Conservation (phyloP, 495 filamentous ascomycete species). For the Neurospora sp. region DNA sequence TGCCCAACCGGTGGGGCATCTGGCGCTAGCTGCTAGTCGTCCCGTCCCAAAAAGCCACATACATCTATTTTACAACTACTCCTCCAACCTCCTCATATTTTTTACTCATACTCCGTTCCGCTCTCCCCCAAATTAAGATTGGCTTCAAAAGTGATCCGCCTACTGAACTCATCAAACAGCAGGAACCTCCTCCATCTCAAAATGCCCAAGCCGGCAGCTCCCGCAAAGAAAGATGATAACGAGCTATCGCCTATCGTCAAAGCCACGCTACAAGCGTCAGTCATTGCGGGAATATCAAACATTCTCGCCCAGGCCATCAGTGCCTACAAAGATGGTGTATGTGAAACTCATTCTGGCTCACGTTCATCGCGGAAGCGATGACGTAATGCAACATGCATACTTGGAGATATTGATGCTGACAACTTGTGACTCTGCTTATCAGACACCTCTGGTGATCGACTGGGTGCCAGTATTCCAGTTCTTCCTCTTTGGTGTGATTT, state of each 20-base stretch:
- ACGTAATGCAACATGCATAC: background rate
- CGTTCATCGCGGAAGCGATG: background rate
- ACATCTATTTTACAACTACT: background rate
- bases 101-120: background rate
- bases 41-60: background rate
- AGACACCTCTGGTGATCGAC: conserved; percentile 50
- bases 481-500: conserved; percentile 61
- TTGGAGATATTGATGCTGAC: conserved; percentile 19
- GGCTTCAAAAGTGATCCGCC: background rate
- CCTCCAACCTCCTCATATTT: background rate
- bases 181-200: background rate
- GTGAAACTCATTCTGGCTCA: conserved; percentile 3
- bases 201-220: background rate
- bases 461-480: conserved; percentile 64
- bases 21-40: background rate
- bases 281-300: conserved; percentile 69
- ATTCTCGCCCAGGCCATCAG: conserved; percentile 71
- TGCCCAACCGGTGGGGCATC: background rate
- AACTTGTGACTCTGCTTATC: background rate
- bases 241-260: conserved; percentile 44
- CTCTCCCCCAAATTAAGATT: background rate
- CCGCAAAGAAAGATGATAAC: background rate
- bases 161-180: background rate
- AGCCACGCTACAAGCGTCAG: conserved; percentile 59
- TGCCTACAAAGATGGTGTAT: conserved; percentile 55